Conservation (phyloP, 2,329 filamentous ascomycete species). For the Fusarium beomiforme region DNA sequence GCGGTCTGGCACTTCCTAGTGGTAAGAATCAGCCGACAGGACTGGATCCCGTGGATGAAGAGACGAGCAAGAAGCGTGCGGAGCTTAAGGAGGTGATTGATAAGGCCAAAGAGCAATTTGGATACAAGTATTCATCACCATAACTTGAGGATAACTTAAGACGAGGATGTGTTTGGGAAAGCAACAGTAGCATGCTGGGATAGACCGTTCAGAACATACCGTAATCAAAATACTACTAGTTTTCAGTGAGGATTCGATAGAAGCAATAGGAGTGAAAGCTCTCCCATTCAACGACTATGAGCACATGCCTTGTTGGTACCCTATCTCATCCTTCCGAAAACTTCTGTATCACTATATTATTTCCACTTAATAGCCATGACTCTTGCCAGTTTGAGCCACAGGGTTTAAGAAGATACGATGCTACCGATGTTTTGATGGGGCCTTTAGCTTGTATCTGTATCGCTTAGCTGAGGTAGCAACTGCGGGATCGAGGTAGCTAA, state of each 20-base stretch:
- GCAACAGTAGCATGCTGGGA: not conserved
- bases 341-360: not conserved
- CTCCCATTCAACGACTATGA: too few relatives aligned
- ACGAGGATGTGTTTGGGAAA: not conserved
- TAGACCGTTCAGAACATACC: not conserved
- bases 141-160: constrained; percentile 24
- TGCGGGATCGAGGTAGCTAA: too few relatives aligned
- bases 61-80: constrained; percentile 28
- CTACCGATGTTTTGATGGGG: too few relatives aligned
- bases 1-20: constrained; percentile 75
- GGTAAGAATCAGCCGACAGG: constrained; percentile 41
- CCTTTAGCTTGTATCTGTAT: too few relatives aligned
- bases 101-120: constrained; percentile 57
- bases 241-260: not conserved
- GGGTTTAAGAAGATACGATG: too few relatives aligned
- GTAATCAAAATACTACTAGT: not conserved
- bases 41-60: constrained; percentile 34
- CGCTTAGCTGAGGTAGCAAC: too few relatives aligned
- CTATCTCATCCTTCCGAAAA: too few relatives aligned
- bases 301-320: too few relatives aligned
- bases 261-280: too few relatives aligned
- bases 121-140: constrained; percentile 58
- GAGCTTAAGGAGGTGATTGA: constrained; percentile 49
- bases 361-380: not conserved
- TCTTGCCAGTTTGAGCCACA: not conserved